Evolutionary conservation across 768 basidiomycete species (phyloP), one percentile per base, ranked within the genome.

Genomic region (Leucogyrophana mollusca): DNA sequence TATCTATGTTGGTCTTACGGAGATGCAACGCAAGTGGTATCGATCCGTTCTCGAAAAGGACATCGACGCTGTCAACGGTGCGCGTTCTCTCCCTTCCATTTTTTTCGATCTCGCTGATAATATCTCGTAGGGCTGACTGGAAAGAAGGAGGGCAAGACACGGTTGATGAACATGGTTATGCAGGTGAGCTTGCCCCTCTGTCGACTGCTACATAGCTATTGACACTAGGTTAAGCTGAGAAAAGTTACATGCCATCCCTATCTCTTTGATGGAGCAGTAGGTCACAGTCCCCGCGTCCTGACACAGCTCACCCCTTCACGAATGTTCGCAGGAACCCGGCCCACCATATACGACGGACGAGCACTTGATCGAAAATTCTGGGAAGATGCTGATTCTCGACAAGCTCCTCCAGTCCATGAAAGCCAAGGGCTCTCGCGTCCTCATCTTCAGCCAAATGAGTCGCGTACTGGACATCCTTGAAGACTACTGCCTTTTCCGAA

Each of bases 371-470:
- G 77, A 94, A 56, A 96, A 95, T 61, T 89, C 82, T 0, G 96
- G 95, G 30, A 98, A 98, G 71, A 97, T 98, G 95, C 73, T 95
- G 45, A 94, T 99, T 50, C 80, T 99, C 22, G 94, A 99, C 73
- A 97, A 93, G 65, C 75, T 99, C 0, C 80, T 98, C 16, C 73
- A 74, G 46, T 82, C 78, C 25, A 87, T 97, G 90, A 92, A 90
- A 59, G 83, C 70, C 18, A 94, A 94, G 63, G 94, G 93, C n/a
- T 95, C 92, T 3, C 82, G 95, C 7, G 90, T 94, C 3, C 80
- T 97, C 54, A 96, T 99, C 50, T 99, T 99, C 73, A 95, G 92
- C 57, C 96, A 98, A 67, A 98, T 99, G 96, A 94, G 91, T 68
- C 86, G 96, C n/a, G 90, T 98, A 47, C 76, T 97, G 11, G 96